Evolutionary conservation across 768 basidiomycete species (phyloP).

Genomic region (Steccherinum ochraceum): DNA sequence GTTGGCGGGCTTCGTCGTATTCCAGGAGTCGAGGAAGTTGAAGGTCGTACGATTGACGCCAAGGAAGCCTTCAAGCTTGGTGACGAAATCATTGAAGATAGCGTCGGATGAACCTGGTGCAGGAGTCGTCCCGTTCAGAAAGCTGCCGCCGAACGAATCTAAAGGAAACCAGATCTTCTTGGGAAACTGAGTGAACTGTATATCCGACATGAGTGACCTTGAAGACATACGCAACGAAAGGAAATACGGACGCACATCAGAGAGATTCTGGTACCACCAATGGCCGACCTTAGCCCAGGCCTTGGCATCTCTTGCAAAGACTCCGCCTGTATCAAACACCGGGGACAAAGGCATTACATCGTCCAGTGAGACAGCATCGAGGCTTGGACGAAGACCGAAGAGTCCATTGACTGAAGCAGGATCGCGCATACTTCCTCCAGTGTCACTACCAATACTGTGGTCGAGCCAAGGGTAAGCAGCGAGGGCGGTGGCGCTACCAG

Average conservation of each 20-base stretch:
- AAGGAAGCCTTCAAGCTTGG: constrained; percentile 22
- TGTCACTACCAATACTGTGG: constrained; percentile 24
- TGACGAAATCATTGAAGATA: constrained; percentile 21
- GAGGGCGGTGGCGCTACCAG: constrained; percentile 20
- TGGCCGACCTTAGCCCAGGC: constrained; percentile 19
- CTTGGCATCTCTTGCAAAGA: constrained; percentile 23
- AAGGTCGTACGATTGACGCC: constrained; percentile 19
- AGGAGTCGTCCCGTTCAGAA: constrained; percentile 15
- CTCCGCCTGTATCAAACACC: constrained; percentile 21
- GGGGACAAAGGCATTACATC: constrained; percentile 26
- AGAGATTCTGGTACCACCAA: constrained; percentile 25
- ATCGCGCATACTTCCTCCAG: constrained; percentile 25
- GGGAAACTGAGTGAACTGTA: constrained; percentile 20
- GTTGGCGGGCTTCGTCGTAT: constrained; percentile 14
- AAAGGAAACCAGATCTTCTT: constrained; percentile 22
- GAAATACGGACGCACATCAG: constrained; percentile 13
- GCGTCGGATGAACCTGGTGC: constrained; percentile 12
- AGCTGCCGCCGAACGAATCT: constrained; percentile 20
- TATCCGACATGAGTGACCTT: too few relatives aligned
- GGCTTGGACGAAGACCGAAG: constrained; percentile 23
- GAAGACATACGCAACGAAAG: too few relatives aligned
- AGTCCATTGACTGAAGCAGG: constrained; percentile 24
- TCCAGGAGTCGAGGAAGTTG: constrained; percentile 17
- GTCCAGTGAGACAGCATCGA: constrained; percentile 20
- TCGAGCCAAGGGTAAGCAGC: constrained; percentile 25